Evolutionary conservation across 2,329 filamentous ascomycete species (phyloP).

Genomic region (Neophaeococcomyces mojaviensis): DNA sequence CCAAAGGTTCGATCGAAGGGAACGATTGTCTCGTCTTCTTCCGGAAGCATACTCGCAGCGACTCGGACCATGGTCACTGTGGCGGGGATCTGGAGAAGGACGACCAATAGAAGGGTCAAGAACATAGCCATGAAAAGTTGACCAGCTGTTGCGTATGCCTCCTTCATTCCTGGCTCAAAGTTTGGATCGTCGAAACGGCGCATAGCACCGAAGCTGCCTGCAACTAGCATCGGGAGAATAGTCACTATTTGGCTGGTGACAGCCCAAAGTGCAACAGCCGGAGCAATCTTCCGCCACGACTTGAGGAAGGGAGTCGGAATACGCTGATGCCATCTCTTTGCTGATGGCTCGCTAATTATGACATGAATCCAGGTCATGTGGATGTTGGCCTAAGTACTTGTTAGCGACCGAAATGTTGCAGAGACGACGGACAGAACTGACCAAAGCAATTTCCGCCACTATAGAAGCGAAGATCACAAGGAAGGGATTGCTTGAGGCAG

Average conservation of each 20-base stretch:
- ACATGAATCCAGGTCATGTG: constrained; percentile 33
- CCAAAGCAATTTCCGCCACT: constrained; percentile 53
- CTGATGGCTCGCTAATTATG: constrained; percentile 64
- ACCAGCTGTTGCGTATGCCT: constrained; percentile 31
- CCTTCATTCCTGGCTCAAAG: constrained; percentile 27
- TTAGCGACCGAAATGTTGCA: neutral
- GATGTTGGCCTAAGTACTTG: constrained; percentile 4
- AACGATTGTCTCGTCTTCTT: constrained; percentile 74
- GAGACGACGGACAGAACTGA: constrained; percentile 37
- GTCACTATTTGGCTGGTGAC: constrained; percentile 45
- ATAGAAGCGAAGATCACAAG: constrained; percentile 45
- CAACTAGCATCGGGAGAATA: constrained; percentile 35
- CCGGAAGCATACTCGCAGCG: constrained; percentile 76
- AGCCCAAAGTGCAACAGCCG: constrained; percentile 57
- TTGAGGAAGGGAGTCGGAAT: constrained; percentile 60
- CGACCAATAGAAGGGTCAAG: constrained; percentile 41
- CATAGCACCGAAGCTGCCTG: constrained; percentile 43
- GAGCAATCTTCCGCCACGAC: constrained; percentile 62
- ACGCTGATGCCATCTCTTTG: constrained; percentile 59
- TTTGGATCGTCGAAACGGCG: constrained; percentile 29
- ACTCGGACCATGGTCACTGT: constrained; percentile 71
- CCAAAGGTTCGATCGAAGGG: constrained; percentile 83
- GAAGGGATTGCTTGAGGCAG: constrained; percentile 40
- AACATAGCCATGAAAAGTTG: constrained; percentile 39
- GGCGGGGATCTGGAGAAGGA: constrained; percentile 66